Evolutionary conservation across 495 filamentous ascomycete species (phyloP).

Genomic region (Hyaloscypha variabilis): DNA sequence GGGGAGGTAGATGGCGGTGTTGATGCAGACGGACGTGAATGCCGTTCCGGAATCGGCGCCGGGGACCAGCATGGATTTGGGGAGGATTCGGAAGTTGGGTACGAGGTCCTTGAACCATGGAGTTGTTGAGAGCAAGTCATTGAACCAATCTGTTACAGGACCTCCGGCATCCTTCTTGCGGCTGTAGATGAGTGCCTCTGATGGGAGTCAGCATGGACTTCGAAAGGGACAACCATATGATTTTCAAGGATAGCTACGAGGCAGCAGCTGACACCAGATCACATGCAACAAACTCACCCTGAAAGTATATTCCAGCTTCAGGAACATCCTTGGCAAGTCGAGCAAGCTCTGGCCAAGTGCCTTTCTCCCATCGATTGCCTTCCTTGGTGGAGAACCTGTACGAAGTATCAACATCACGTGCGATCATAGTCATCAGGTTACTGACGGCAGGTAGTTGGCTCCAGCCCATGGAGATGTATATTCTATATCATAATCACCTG

Average conservation of each 20-base stretch:
- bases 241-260: neutral
- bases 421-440: conserved; percentile 17
- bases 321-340: conserved; percentile 70
- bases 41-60: conserved; percentile 67
- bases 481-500: conserved; percentile 96
- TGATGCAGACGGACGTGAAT: conserved; percentile 89
- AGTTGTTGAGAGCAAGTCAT: conserved; percentile 64
- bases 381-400: conserved; percentile 18
- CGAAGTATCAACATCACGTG: conserved; percentile 24
- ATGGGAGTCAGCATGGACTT: neutral
- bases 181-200: conserved; percentile 63
- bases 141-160: conserved; percentile 39
- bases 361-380: conserved; percentile 59
- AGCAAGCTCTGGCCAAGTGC: conserved; percentile 69
- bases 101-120: conserved; percentile 87
- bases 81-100: conserved; percentile 65
- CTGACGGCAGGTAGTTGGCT: conserved; percentile 86
- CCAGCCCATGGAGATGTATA: conserved; percentile 96
- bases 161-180: conserved; percentile 61
- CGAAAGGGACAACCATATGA: neutral
- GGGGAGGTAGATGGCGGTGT: conserved; percentile 83
- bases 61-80: conserved; percentile 54
- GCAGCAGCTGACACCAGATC: neutral
- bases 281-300: conserved; percentile 50
- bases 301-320: conserved; percentile 89